Evolutionary conservation across 1,139 yeast species (phyloP).

Genomic region (Saccharomyces hybrid): DNA sequence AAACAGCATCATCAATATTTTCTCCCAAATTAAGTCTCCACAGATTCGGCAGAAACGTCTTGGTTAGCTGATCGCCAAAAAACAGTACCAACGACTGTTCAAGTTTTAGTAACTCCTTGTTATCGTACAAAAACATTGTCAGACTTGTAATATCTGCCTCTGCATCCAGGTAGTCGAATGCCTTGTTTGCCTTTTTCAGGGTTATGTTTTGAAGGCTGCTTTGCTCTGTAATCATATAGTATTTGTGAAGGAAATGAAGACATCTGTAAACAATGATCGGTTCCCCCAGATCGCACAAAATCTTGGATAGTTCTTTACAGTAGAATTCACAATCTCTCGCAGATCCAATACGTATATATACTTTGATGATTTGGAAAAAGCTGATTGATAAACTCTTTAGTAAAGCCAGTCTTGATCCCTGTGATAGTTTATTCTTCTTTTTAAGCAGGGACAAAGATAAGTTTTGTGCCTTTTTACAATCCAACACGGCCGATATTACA

Average conservation of each 20-base stretch:
- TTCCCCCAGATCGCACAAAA: constrained; percentile 30
- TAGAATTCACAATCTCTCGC: constrained; percentile 49
- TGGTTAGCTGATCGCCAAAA: constrained; percentile 20
- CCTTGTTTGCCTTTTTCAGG: constrained; percentile 17
- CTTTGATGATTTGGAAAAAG: constrained; percentile 35
- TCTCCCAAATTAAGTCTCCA: constrained; percentile 29
- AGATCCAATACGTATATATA: constrained; percentile 42
- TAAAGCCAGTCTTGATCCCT: constrained; percentile 36
- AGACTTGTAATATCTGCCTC: constrained; percentile 24
- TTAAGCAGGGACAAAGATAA: constrained; percentile 32
- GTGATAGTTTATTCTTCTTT: constrained; percentile 22
- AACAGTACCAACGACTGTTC: constrained; percentile 21
- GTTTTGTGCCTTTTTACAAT: constrained; percentile 30
- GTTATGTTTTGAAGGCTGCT: constrained; percentile 8
- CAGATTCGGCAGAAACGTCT: constrained; percentile 18
- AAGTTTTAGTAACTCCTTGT: constrained; percentile 18
- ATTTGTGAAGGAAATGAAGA: constrained; percentile 18
- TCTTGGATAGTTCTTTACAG: constrained; percentile 40
- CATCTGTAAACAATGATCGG: constrained; percentile 29
- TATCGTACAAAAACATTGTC: constrained; percentile 17
- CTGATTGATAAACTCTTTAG: constrained; percentile 33
- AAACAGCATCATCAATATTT: constrained; percentile 17
- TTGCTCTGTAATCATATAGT: constrained; percentile 21
- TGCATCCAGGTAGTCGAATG: constrained; percentile 24
- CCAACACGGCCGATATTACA: constrained; percentile 27